Evolutionary conservation across 2,329 filamentous ascomycete genomes (phyloP), one percentile per base, ranked within the genome.

Genomic region (Fusarium fracticaudum): DNA sequence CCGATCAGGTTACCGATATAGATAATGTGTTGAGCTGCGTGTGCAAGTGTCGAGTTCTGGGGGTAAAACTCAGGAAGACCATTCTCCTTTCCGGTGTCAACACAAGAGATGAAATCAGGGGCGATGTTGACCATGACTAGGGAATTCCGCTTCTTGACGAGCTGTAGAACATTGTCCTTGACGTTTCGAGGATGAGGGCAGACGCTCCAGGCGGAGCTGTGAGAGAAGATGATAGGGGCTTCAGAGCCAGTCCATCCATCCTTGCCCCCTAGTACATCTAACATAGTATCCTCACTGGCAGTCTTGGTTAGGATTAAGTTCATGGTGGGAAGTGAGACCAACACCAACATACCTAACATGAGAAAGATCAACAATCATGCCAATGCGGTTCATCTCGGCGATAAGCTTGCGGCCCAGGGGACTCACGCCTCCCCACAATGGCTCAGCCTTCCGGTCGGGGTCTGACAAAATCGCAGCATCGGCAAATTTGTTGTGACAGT

Each of bases 181-280:
- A 97, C 95, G 77, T 98, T 98, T 40, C 96, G 90, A 15, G 95
- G 94, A 82, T 98, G 95, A 13, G 94, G 94, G 80, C 95, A 98
- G 29, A 98, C 80, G 4, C 90, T 87, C 77, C 93, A 92, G 4
- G 93, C 94, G 10, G 93, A 96, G 76, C 93, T 96, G 81, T 98
- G 96, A 66, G 92, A 94, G 86, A 94, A 98, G 66, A 98, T 96
- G 10, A 96, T 88, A 0, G 96, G 95, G 1, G 96, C 95, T 64
- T 87, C 85, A 79, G 92, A 95, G 12, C 94, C 93, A 10, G 84
- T 81, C 93, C 93, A 96, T 48, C 83, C 85, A 26, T 86, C 85
- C 29, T 86, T 84, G 20, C 87, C 91, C 10, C 90, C 90, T 0
- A 98, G 88, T 1, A 96, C 93, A 77, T 98, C 93, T 12, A 91